Percentiles rank a stretch among this genome's conserved stretches.
phyloP scores from a whole-genome alignment of 208 protist species.

The Trypanosoma congolense region DNA sequence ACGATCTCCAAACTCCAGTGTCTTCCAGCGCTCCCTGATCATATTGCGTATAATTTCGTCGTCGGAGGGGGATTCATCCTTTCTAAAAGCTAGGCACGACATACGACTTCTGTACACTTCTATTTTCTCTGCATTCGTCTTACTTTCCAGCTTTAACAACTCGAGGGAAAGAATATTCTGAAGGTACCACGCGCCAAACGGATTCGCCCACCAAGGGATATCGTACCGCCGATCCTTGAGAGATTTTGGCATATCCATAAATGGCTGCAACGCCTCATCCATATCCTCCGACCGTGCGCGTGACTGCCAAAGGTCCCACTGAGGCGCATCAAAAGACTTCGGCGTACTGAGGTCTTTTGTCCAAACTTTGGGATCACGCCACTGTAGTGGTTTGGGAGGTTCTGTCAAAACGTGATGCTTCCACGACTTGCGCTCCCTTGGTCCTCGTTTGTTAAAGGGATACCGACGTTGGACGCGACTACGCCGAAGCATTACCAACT shows the following conservation, averaged over 20 bases:
- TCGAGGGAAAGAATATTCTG: slow-evolving; percentile 90
- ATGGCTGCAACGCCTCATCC: slow-evolving; percentile 89
- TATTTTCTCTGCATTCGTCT: slow-evolving; percentile 88
- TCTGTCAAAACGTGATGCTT: slow-evolving; percentile 89
- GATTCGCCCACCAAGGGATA: slow-evolving; percentile 92
- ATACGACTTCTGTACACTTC: slow-evolving; percentile 76
- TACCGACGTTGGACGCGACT: slow-evolving; percentile 58
- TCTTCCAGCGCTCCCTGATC: slow-evolving; percentile 87
- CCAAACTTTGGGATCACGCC: slow-evolving; percentile 91
- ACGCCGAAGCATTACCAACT: slow-evolving; percentile 74
- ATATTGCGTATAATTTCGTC: slow-evolving; percentile 81
- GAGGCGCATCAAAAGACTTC: slow-evolving; percentile 90
- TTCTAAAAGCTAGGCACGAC: slow-evolving; percentile 32
- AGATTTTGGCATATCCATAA: slow-evolving; percentile 93
- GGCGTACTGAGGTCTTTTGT: slow-evolving; percentile 82
- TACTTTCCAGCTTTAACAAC: slow-evolving; percentile 80
- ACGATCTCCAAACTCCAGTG: slow-evolving; percentile 89
- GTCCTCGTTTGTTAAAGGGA: slow-evolving; percentile 84
- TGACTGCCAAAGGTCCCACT: slow-evolving; percentile 90
- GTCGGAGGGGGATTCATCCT: slow-evolving; percentile 61
- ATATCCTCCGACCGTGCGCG: slow-evolving; percentile 84
- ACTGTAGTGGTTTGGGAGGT: slow-evolving; percentile 82
- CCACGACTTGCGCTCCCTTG: slow-evolving; percentile 86
- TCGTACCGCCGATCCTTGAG: slow-evolving; percentile 89
- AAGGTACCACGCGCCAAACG: slow-evolving; percentile 91